Evolutionary conservation across 2,329 filamentous ascomycete genomes (phyloP).

Genomic region (Pseudogymnoascus pannorum): DNA sequence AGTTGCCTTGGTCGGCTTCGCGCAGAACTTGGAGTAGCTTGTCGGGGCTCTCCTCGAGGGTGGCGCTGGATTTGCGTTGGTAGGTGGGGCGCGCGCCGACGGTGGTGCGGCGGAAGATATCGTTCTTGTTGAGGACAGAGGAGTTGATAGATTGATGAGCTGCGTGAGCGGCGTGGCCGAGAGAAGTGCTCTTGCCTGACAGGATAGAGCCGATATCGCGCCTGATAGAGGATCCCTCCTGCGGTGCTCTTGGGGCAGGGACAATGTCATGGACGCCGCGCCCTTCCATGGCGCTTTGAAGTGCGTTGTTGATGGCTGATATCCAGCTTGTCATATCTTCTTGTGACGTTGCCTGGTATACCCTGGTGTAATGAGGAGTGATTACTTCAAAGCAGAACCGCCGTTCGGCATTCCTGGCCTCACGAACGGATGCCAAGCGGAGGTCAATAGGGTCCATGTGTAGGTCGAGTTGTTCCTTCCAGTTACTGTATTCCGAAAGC

Average conservation of each 20-base stretch:
- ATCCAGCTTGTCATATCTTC: slow-evolving; percentile 99
- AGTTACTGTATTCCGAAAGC: slow-evolving; percentile 96
- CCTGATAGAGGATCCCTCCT: slow-evolving; percentile 51
- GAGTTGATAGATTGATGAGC: slow-evolving; percentile 42
- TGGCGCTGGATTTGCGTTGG: slow-evolving; percentile 56
- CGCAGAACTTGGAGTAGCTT: slow-evolving; percentile 81
- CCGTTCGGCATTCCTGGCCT: slow-evolving; percentile 88
- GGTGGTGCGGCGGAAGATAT: slow-evolving; percentile 77
- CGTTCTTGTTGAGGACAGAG: slow-evolving; percentile 33
- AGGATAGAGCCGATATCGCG: slow-evolving; percentile 89
- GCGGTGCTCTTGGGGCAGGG: slow-evolving; percentile 27
- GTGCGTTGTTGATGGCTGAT: slow-evolving; percentile 86
- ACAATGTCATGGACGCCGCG: slow-evolving; percentile 52
- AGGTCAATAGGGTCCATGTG: slow-evolving; percentile 98
- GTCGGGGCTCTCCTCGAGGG: slow-evolving; percentile 74
- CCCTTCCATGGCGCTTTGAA: slow-evolving; percentile 91
- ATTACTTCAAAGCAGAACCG: slow-evolving; percentile 98
- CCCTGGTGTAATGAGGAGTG: slow-evolving; percentile 88
- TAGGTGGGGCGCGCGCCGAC: slow-evolving; percentile 80
- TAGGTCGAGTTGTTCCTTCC: slow-evolving; percentile 93
- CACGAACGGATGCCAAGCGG: slow-evolving; percentile 91
- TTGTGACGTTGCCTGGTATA: slow-evolving; percentile 96
- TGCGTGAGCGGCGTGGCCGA: slow-evolving; percentile 36
- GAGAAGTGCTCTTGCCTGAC: slow-evolving; percentile 80
- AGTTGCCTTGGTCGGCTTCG: slow-evolving; percentile 86